phyloP scores from a whole-genome alignment of 225 moss, liverwort and hornwort species.

The Anthoceros angustus region DNA sequence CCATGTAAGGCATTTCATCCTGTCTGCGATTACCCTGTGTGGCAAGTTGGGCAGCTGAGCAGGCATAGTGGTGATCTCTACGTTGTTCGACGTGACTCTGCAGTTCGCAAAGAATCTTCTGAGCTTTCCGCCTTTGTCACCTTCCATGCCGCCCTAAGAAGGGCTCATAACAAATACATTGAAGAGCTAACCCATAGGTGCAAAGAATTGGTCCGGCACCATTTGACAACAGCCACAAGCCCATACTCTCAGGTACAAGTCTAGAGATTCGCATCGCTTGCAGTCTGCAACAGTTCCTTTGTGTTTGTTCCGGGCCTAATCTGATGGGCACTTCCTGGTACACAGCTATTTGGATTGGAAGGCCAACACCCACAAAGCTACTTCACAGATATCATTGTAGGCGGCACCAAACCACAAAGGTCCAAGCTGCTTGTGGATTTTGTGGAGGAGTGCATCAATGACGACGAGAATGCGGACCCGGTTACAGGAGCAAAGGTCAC shows the following conservation, averaged over 20 bases:
- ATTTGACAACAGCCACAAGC: conserved; percentile 52
- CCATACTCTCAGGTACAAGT: conserved; percentile 34
- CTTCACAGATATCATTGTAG: conserved; percentile 12
- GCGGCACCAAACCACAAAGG: conserved; percentile 7
- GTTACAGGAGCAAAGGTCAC: conserved; percentile 12
- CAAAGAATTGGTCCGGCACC: conserved; percentile 53
- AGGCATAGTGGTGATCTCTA: not conserved
- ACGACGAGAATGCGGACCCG: conserved; percentile 28
- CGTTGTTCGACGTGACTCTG: conserved; percentile 15
- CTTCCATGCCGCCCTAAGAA: conserved; percentile 57
- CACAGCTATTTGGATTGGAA: not conserved
- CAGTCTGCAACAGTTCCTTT: conserved; percentile 10
- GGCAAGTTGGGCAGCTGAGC: not conserved
- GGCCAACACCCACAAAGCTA: not conserved
- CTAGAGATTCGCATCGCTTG: conserved; percentile 15
- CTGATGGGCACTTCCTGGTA: conserved; percentile 8
- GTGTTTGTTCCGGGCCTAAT: conserved; percentile 5
- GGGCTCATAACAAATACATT: conserved; percentile 56
- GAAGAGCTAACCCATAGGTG: conserved; percentile 46
- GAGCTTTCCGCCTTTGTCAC: conserved; percentile 52
- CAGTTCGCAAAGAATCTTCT: conserved; percentile 16
- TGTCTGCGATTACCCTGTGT: not conserved
- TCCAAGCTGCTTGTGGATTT: conserved; percentile 1
- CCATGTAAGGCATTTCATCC: conserved; percentile 16
- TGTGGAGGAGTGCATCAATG: conserved; percentile 9